These are phyloP conservation scores for Lentinula aciculospora DNA, from an alignment of 768 basidiomycete genomes.

Conservation along the genomic window DNA sequence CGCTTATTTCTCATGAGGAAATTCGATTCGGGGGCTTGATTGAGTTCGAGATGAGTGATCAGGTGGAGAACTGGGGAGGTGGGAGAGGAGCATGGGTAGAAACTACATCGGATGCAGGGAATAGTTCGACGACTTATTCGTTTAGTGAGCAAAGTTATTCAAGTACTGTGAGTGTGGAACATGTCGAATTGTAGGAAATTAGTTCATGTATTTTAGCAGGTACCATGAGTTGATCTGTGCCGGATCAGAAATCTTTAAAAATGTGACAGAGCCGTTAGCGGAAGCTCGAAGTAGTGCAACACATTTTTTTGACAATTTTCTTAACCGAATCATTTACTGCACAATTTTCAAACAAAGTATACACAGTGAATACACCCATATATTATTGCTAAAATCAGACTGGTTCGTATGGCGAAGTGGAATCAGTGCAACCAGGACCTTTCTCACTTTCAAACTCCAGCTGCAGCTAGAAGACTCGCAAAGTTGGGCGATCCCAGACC, in stretches of 20 bases:
- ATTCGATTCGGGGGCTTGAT: conserved; percentile 53
- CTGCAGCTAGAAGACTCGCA: conserved; percentile 10
- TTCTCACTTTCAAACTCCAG: conserved; percentile 11
- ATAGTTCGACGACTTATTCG: not conserved
- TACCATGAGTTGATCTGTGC: not conserved
- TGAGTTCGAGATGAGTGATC: conserved; percentile 59
- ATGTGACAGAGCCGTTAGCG: no score
- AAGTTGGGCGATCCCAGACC: conserved; percentile 37
- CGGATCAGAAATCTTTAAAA: no score
- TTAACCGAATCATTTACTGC: no score
- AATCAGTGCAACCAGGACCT: no score
- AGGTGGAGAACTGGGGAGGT: conserved; percentile 36
- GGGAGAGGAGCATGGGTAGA: conserved; percentile 5
- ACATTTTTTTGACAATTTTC: no score
- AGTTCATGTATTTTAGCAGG: not conserved
- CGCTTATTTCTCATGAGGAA: conserved; percentile 57
- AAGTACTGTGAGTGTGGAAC: not conserved
- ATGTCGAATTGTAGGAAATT: not conserved
- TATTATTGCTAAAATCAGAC: no score
- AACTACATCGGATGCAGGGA: not conserved
- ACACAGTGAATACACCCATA: no score
- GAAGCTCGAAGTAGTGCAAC: no score
- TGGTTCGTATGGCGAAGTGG: no score
- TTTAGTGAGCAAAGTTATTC: not conserved
- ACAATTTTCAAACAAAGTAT: no score